phyloP scores from a whole-genome alignment of 2,329 filamentous ascomycete species.

The Alternaria consortialis region DNA sequence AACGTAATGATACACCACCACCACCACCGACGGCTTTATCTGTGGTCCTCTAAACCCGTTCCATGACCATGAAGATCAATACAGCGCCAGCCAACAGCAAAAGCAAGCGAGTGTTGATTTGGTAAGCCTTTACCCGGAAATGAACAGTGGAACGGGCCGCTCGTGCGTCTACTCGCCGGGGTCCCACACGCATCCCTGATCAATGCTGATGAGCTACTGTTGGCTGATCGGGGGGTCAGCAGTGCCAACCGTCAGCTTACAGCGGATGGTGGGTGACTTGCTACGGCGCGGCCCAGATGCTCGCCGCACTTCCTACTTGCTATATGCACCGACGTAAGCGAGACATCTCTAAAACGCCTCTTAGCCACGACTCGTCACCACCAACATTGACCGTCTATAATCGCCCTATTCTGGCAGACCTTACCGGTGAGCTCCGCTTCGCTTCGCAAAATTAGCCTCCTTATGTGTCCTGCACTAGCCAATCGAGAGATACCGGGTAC shows the following conservation, averaged over 20 bases:
- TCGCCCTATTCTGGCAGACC: not conserved
- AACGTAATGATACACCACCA: not conserved
- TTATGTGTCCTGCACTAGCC: not conserved
- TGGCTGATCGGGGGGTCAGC: not conserved
- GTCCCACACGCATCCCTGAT: not conserved
- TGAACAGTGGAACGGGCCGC: not conserved
- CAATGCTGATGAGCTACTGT: not conserved
- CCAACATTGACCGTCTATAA: not conserved
- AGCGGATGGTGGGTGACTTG: not conserved
- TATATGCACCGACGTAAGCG: not conserved
- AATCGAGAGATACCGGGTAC: not conserved
- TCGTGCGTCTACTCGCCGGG: not conserved
- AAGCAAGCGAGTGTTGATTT: not conserved
- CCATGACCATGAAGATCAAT: not conserved
- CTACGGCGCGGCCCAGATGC: not conserved
- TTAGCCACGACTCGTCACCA: not conserved
- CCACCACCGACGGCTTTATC: not conserved
- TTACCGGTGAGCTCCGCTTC: not conserved
- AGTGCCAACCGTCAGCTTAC: conserved; percentile 7
- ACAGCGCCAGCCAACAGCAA: not conserved
- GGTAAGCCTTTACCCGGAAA: not conserved
- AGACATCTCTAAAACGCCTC: not conserved
- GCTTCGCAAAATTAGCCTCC: not conserved
- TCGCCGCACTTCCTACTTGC: not conserved
- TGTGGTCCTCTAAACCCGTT: not conserved